Evolutionary conservation across 2,329 filamentous ascomycete genomes (phyloP), one percentile per base, ranked within the genome.

Genomic region (Fusarium pseudograminearum): DNA sequence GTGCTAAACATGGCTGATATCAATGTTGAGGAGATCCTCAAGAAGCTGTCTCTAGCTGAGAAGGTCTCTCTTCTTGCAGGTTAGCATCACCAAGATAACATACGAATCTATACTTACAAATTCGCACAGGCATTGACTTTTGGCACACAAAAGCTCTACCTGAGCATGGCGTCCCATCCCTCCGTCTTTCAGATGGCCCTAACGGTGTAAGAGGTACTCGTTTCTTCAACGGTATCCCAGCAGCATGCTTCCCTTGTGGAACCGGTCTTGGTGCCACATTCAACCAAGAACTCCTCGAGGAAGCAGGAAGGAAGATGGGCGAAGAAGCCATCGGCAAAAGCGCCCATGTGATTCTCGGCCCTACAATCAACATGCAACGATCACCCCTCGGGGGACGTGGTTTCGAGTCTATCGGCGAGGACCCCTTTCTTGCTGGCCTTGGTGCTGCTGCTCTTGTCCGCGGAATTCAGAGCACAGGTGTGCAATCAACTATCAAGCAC

Each of bases 201-300:
- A 92, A 91, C 76, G 90, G 90, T 52, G 86, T 90, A 34, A 84
- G 90, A 68, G 90, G 90, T 52, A 89, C 86, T 47, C 88, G 86
- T 71, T 91, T 91, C 82, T 91, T 92, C 79, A 87, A 89, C 70
- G 88, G 89, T 54, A 79, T 84, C 33, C 83, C 82, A 26, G 85
- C 87, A 2, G 87, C 87, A n/a, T 89, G 87, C 72, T 85, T 90
- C 69, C 87, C 87, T 14, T 89, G 87, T 65, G 86, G 86, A 24
- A 87, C 86, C 0, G 84, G 81, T 3, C 80, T 90, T 8, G 87
- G 85, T 30, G 82, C 87, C 7, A 89, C 87, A 26, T 90, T 86
- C 75, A 87, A 90, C 76, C 77, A 80, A 31, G 76, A 82, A 8
- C 82, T 89, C 12, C 80, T 89, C 3, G 80, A 84, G 47, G 78